Percentiles rank a stretch among this genome's conserved stretches.
Evolutionary conservation across 139 green algal species (phyloP).

Genomic region (Volvox reticuliferus): DNA sequence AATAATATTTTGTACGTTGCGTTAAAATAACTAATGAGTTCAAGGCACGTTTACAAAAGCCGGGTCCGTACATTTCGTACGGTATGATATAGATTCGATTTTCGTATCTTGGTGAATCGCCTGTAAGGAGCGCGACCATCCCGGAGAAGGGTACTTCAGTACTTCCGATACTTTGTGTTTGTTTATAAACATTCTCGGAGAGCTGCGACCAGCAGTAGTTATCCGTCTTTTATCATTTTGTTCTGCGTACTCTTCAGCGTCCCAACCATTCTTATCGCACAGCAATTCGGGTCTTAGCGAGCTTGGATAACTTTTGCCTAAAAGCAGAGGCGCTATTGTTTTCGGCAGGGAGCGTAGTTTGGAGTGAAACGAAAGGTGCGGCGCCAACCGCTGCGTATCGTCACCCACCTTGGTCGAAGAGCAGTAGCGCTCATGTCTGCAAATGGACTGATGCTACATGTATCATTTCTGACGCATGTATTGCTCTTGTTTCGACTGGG

Average conservation of each 20-base stretch:
- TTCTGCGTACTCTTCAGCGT: background rate
- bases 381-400: slow-evolving; percentile 13
- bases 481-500: too few species aligned
- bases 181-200: background rate
- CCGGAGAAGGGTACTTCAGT: background rate
- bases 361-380: slow-evolving; percentile 13
- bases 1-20: too few species aligned
- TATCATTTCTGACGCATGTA: background rate
- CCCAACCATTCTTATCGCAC: background rate
- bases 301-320: background rate
- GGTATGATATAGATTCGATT: background rate
- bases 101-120: background rate
- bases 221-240: slow-evolving; percentile 31
- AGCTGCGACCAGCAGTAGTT: background rate
- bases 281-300: background rate
- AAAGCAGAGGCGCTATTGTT: background rate
- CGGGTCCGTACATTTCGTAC: background rate
- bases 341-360: background rate
- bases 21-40: too few species aligned
- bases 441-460: background rate
- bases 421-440: background rate
- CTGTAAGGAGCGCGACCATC: background rate
- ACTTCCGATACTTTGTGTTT: background rate
- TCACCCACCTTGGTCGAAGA: background rate
- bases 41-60: too few species aligned